A percentile compares a stretch with the other conserved stretches of the same genome.
Conservation (phyloP, 306 rosid genomes). For the Amphicarpaea edgeworthii region DNA sequence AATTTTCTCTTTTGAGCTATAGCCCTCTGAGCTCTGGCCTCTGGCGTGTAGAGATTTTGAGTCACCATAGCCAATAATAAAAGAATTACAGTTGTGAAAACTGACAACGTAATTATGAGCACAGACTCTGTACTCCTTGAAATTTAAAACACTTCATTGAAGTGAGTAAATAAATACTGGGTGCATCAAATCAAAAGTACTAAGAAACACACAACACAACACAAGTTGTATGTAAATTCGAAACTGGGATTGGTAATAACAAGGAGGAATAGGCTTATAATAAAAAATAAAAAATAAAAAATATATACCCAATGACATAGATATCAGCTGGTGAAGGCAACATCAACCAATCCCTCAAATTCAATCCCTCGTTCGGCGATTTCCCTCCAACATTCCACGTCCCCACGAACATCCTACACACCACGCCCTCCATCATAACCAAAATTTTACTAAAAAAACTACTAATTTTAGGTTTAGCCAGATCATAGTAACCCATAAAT, state of each 20-base stretch:
- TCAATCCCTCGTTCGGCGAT: conserved; percentile 68
- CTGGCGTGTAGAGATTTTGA: neutral
- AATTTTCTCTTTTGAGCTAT: neutral
- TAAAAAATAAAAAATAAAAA: neutral
- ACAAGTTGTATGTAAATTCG: conserved; percentile 4
- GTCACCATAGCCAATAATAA: neutral
- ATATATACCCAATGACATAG: conserved; percentile 83
- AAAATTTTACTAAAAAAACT: conserved; percentile 1
- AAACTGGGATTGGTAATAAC: neutral
- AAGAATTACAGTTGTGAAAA: conserved; percentile 2
- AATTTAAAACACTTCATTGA: neutral
- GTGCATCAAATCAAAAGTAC: neutral
- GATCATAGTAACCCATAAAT: too few species aligned
- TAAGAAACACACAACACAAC: neutral
- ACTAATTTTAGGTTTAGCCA: neutral
- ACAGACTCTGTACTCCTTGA: neutral
- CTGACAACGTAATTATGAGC: conserved; percentile 29
- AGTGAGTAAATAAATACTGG: conserved; percentile 8
- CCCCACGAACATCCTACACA: conserved; percentile 82
- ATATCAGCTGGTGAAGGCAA: conserved; percentile 65
- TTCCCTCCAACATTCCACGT: conserved; percentile 99
- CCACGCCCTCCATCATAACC: neutral
- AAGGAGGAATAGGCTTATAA: neutral
- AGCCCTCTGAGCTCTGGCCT: neutral
- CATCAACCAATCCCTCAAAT: conserved; percentile 68